A percentile compares a stretch with the other conserved stretches of the same genome.
Evolutionary conservation across 305 asterid species (phyloP).

Genomic region (Nicotiana rustica): DNA sequence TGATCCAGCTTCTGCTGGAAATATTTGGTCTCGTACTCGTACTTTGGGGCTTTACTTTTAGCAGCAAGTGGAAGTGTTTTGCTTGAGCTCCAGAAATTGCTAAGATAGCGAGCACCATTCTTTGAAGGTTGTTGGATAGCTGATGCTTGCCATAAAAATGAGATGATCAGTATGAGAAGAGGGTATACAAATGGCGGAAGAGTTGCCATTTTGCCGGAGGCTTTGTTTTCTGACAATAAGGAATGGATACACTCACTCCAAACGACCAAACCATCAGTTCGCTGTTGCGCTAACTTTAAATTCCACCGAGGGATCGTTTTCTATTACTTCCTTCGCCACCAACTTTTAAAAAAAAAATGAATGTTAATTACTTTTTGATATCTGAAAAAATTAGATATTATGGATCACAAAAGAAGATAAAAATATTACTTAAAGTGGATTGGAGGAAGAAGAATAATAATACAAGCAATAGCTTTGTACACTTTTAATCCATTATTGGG

Average conservation of each 20-base stretch:
- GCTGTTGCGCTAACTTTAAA: neutral
- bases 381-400: too few species aligned
- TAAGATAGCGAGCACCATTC: conserved; percentile 49
- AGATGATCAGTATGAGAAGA: conserved; percentile 36
- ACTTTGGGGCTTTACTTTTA: conserved; percentile 44
- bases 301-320: neutral
- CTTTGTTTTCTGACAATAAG: neutral
- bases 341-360: too few species aligned
- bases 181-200: conserved; percentile 37
- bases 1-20: conserved; percentile 81
- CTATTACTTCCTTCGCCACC: too few species aligned
- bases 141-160: conserved; percentile 21
- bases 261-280: neutral
- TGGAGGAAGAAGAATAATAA: too few species aligned
- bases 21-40: conserved; percentile 73
- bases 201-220: conserved; percentile 49
- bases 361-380: too few species aligned
- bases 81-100: conserved; percentile 45
- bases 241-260: neutral
- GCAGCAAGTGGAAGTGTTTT: neutral
- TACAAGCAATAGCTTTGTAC: too few species aligned
- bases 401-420: too few species aligned
- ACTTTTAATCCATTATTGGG: too few species aligned
- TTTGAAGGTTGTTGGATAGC: conserved; percentile 39
- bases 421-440: too few species aligned